phyloP scores from a whole-genome alignment of 2,329 filamentous ascomycete species.

The Daldinia sp. region DNA sequence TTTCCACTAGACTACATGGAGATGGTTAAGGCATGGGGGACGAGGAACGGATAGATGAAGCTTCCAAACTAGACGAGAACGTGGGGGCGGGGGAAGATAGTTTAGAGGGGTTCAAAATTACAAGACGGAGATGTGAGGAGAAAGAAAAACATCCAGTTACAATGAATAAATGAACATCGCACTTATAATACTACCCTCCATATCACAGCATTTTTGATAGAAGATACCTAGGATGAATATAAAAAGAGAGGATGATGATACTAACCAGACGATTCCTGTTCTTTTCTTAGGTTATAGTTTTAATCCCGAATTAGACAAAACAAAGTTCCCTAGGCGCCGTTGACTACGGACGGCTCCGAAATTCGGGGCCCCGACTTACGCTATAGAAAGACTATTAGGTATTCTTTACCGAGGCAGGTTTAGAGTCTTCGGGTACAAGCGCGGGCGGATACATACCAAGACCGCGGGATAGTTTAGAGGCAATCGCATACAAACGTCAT shows the following conservation, averaged over 20 bases:
- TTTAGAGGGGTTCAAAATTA: background rate
- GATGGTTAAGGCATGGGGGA: background rate
- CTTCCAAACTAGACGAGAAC: background rate
- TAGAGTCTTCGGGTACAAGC: conserved; percentile 29
- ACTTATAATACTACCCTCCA: background rate
- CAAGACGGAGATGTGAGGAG: background rate
- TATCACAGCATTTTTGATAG: background rate
- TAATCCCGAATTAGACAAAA: conserved; percentile 28
- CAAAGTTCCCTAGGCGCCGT: background rate
- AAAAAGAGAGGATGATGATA: background rate
- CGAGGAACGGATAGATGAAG: background rate
- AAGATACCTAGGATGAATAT: background rate
- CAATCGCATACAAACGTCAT: conserved; percentile 19
- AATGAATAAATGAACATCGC: background rate
- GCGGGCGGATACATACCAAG: conserved; percentile 14
- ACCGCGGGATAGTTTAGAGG: conserved; percentile 12
- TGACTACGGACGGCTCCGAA: conserved; percentile 34
- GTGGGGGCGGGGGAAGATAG: background rate
- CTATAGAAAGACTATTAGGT: conserved; percentile 32
- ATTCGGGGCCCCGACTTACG: conserved; percentile 32
- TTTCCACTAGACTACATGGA: background rate
- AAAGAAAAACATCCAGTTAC: background rate
- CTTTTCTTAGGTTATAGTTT: conserved; percentile 30
- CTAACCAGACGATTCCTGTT: background rate
- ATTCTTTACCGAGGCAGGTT: conserved; percentile 28